Evolutionary conservation across 1,284 basidiomycete species (phyloP).

Genomic region (Tilletia indica): DNA sequence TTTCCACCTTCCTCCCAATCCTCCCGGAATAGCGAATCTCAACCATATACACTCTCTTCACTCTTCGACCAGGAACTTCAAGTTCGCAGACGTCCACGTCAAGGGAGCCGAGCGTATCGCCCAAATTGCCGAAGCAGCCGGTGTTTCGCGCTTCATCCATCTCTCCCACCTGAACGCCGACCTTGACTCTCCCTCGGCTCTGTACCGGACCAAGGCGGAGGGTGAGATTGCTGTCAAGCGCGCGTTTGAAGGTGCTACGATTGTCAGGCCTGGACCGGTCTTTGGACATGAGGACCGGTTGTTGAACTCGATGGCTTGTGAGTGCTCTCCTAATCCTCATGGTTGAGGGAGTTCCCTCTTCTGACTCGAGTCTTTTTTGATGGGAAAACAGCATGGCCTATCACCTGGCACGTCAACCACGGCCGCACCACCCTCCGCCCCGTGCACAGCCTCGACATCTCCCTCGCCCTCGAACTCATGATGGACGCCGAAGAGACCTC

Average conservation of each 20-base stretch:
- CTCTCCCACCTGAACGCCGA: constrained; percentile 93
- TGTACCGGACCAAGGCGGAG: constrained; percentile 84
- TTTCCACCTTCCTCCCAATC: constrained; percentile 5
- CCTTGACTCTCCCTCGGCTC: constrained; percentile 72
- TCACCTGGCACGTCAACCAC: constrained; percentile 89
- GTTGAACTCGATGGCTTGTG: constrained; percentile 85
- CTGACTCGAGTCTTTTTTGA: background rate
- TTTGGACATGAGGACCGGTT: constrained; percentile 94
- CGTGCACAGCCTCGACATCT: constrained; percentile 90
- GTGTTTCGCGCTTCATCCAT: constrained; percentile 84
- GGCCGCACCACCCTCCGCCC: constrained; percentile 83
- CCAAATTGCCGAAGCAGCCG: constrained; percentile 71
- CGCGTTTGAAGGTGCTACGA: constrained; percentile 82
- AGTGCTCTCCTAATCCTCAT: constrained; percentile 47
- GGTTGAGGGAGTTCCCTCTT: no score
- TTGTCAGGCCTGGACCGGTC: constrained; percentile 80
- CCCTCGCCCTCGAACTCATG: constrained; percentile 81
- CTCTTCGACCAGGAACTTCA: constrained; percentile 69
- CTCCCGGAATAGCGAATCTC: no score
- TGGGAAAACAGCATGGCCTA: constrained; percentile 71
- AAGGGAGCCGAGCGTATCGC: constrained; percentile 71
- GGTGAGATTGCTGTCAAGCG: constrained; percentile 85
- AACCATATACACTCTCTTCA: constrained; percentile 36
- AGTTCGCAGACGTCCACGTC: constrained; percentile 74
- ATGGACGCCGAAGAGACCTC: constrained; percentile 66